Evolutionary conservation across 2,329 filamentous ascomycete species (phyloP), one percentile per base, ranked within the genome.

Genomic region (Diaporthe citriasiana): DNA sequence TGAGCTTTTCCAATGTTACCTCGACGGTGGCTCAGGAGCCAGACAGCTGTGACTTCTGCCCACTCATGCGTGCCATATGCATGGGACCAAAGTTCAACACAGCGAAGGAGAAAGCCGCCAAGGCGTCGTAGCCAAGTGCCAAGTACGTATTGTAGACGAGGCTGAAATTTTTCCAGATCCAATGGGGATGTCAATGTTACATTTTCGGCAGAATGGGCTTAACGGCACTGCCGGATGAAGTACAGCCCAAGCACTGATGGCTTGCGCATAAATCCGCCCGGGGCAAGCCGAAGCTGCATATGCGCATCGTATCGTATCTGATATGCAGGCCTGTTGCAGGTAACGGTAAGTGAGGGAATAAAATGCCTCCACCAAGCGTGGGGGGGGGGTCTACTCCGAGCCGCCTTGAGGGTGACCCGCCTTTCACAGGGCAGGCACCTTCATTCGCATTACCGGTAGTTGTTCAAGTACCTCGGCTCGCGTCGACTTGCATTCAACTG

Each of bases 291-390:
- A 45, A 45, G 63, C 45, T 51, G 63, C 63, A 68, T 66, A 66
- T 35, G 42, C 30, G 60, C 22, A 50, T n/a, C 63, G 33, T 51
- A 68, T 40, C 63, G 33, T 51, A 68, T 40, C 63, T 17, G n/a
- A 35, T 53, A 53, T 68, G 63, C 33, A 68, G 19, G 63, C 47
- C 22, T 17, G 12, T 19, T 25, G 45, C 30, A 53, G 47, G 47
- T 22, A 40, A 53, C 47, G 47, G 63, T 22, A 15, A 68, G 33
- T 68, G 63, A 68, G 63, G 63, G 63, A 53, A 68, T 68, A 68
- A 68, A 68, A 68, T 53, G 63, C n/a, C 63, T 68, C 45, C 63
- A 68, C 63, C 10, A 4, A 22, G 47, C 63, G 63, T 68, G 63
- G 63, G 60, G 60, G 22, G 30, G 5, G 19, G 17, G 15, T 10